Evolutionary conservation across 345 rosid species (phyloP), one percentile per base, ranked within the genome.

Genomic region (Citrus unshiu): DNA sequence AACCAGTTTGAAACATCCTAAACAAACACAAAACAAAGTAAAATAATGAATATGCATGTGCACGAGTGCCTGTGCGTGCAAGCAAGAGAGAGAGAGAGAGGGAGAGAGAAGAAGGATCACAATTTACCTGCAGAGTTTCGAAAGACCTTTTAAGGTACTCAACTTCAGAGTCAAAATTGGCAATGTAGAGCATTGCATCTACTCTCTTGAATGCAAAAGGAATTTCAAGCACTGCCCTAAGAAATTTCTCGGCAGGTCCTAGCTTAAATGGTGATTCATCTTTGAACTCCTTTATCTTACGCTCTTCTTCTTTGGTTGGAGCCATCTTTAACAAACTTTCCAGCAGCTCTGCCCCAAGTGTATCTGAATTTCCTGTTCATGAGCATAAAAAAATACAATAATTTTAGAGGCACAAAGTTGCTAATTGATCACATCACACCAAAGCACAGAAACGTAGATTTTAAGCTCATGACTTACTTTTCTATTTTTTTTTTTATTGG

Each of bases 311-410:
- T 84, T 92, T 88, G 0, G 95, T 89, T 43, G 98, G 98, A 75
- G 98, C 93, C 99, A 97, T 97, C 89, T 93, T 97, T 66, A 93
- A 86, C 77, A 97, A 81, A 73, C 98, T 92, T 78, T 94, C 96
- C 4, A 97, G 93, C 39, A 97, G 97, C 86, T 97, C 99, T 4
- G 98, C 86, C 65, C 98, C 99, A 68, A 97, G 79, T 2, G 91
- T 84, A 77, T 97, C 99, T 1, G 93, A 85, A 74, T 92, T 97
- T 27, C 99, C 99, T 97, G 82, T 83, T 77, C 9, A 35, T 6
- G n/a, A 67, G 13, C 78, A 74, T 32, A 61, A 4, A 46, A 12
- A 69, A 71, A 27, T 13, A 43, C 39, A 71, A 64, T 57, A 56
- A 32, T 5, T 71, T 65, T 32, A 80, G 67, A 49, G 14, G 37